These are phyloP conservation scores for Trypanosoma mega DNA, from an alignment of 208 protist genomes.

Conservation along the genomic window DNA sequence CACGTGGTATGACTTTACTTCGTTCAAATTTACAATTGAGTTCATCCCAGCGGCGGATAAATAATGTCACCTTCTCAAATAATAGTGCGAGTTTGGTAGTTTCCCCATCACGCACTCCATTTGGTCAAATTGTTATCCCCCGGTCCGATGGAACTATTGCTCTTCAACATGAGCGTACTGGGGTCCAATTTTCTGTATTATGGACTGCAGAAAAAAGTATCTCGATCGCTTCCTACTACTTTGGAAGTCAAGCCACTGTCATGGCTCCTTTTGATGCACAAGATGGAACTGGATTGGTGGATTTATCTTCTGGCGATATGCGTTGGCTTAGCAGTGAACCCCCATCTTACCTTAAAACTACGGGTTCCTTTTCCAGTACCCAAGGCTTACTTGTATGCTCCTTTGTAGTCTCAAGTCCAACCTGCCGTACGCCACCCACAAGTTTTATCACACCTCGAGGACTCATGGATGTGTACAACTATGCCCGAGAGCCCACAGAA, in stretches of 20 bases:
- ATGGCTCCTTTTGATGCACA: not conserved
- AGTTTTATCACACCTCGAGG: not conserved
- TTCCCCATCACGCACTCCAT: conserved; percentile 13
- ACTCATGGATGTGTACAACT: not conserved
- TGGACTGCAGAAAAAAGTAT: conserved; percentile 13
- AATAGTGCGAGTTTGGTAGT: not conserved
- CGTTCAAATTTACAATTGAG: conserved; percentile 4
- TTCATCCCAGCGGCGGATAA: conserved; percentile 5
- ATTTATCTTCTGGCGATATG: not conserved
- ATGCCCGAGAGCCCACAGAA: conserved; percentile 15
- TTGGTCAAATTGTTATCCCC: conserved; percentile 21
- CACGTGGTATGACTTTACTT: conserved; percentile 1
- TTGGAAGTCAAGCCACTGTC: not conserved
- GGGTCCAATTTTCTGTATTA: not conserved
- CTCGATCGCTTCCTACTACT: too few relatives aligned
- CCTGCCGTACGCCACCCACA: conserved; percentile 3
- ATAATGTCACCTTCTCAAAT: conserved; percentile 7
- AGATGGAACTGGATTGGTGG: not conserved
- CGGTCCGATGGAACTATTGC: not conserved
- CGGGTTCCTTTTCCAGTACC: not conserved
- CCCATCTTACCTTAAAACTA: not conserved
- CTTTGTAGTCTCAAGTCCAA: not conserved
- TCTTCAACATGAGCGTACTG: not conserved
- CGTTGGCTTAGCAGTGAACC: conserved; percentile 6
- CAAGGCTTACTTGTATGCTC: conserved; percentile 11